These are phyloP conservation scores for Dryas drummondii DNA, from an alignment of 306 rosid genomes.

Conservation along the genomic window DNA sequence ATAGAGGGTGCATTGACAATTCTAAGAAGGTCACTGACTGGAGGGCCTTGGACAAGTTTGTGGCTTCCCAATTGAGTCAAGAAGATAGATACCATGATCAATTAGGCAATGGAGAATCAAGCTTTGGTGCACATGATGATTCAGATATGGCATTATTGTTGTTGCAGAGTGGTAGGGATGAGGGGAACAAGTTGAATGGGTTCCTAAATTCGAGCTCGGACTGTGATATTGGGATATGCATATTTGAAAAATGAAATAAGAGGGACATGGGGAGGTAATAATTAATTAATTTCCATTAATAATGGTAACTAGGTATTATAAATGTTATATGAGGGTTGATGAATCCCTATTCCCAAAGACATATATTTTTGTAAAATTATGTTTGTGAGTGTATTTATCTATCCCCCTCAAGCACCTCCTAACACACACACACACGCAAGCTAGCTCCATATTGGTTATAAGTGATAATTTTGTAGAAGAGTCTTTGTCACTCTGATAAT, in stretches of 20 bases:
- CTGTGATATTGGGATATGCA: slow-evolving; percentile 88
- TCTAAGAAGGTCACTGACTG: slow-evolving; percentile 70
- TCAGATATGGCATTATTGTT: slow-evolving; percentile 53
- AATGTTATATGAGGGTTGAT: slow-evolving; percentile 34
- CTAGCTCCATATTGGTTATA: too few species aligned
- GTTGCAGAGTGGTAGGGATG: slow-evolving; percentile 46
- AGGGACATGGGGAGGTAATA: neutral
- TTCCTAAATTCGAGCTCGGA: slow-evolving; percentile 60
- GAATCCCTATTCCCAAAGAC: slow-evolving; percentile 27
- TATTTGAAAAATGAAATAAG: slow-evolving; percentile 73
- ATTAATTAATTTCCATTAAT: slow-evolving; percentile 5
- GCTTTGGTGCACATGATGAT: slow-evolving; percentile 43
- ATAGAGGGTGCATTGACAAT: slow-evolving; percentile 22
- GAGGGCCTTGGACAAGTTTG: slow-evolving; percentile 95
- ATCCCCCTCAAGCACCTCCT: slow-evolving; percentile 16
- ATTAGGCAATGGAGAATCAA: slow-evolving; percentile 38
- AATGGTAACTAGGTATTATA: slow-evolving; percentile 26
- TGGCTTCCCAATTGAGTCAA: slow-evolving; percentile 88
- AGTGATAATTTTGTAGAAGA: too few species aligned
- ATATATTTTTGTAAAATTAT: slow-evolving; percentile 46
- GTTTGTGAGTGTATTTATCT: slow-evolving; percentile 41
- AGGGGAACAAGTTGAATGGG: slow-evolving; percentile 50
- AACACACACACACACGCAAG: neutral
- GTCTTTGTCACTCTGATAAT: too few species aligned
- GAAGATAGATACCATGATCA: slow-evolving; percentile 44